Conservation (phyloP, 306 rosid genomes). For the Sicyos edulis region DNA sequence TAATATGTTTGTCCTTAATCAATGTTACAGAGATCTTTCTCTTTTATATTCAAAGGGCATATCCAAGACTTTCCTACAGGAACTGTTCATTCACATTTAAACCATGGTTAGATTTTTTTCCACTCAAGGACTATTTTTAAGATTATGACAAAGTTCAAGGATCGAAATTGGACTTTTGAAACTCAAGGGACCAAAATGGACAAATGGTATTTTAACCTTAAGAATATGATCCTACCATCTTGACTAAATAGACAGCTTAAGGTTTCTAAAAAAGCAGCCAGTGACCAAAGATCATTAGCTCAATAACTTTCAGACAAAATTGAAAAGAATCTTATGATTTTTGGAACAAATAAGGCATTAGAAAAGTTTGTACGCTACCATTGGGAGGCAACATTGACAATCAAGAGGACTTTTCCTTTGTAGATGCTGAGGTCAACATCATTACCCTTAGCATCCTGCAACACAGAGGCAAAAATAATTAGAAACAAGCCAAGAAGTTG, state of each 20-base stretch:
- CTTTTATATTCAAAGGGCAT: no score
- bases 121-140: background rate
- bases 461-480: conserved; percentile 1
- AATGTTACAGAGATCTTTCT: background rate
- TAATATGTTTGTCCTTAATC: background rate
- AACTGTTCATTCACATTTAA: no score
- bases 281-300: background rate
- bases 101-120: no score
- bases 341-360: background rate
- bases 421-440: conserved; percentile 75
- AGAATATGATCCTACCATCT: background rate
- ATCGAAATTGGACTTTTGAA: no score
- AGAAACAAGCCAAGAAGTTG: background rate
- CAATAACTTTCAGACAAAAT: background rate
- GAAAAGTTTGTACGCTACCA: conserved; percentile 43
- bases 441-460: conserved; percentile 82
- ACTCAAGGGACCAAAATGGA: no score
- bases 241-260: background rate
- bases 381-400: conserved; percentile 96
- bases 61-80: background rate
- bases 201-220: background rate
- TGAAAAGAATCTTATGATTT: background rate
- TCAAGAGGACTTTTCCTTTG: conserved; percentile 80
- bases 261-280: background rate
- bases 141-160: no score